Base-by-base conservation (phyloP, 257 asterid genomes). In the Jasminum sambac region DNA sequence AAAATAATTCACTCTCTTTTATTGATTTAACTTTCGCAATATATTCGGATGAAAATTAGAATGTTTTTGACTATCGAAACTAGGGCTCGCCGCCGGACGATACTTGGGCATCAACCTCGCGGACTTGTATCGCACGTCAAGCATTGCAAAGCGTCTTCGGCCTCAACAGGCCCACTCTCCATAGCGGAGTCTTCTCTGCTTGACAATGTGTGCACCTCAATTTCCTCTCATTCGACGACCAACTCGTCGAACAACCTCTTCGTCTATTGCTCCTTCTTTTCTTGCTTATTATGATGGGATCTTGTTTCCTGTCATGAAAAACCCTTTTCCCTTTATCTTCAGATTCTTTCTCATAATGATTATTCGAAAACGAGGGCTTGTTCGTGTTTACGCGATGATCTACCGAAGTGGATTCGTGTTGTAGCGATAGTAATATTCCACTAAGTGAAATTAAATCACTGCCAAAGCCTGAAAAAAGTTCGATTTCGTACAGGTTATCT, bases 41-140 rank as follows among this genome's bases (percentile, higher is more conserved):
- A 78, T 64, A 38, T 36, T 80, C 69, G 11, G 69, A 37, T 80
- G 75, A 43, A 34, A 80, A n/a, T 76, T 80, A 3, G 84, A 80
- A 70, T 80, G 81, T 64, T 80, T 69, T 4, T 5, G 8, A 3
- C 57, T 16, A 66, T 76, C 74, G 14, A 76, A 80, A 60, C 48
- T 69, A 0, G 84, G 84, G 69, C 81, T 80, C 1, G 81, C 74
- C 0, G 75, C 81, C 0, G 81, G 84, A 23, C 84, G 72, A 17
- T 80, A 80, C 30, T 65, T 76, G 5, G 71, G 66, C 21, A 80
- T 13, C 55, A 80, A 26, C 21, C 79, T 69, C 0, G 81, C 84
- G 4, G 72, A 25, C 40, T 66, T 76, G 60, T 46, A 76, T 4
- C 77, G 70, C 1, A 80, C 68, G 0, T 81, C 84, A 79, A 14